A percentile compares a stretch with the other conserved stretches of the same genome.
phyloP scores from a whole-genome alignment of 2,329 filamentous ascomycete species.

The Microcera coccophila region DNA sequence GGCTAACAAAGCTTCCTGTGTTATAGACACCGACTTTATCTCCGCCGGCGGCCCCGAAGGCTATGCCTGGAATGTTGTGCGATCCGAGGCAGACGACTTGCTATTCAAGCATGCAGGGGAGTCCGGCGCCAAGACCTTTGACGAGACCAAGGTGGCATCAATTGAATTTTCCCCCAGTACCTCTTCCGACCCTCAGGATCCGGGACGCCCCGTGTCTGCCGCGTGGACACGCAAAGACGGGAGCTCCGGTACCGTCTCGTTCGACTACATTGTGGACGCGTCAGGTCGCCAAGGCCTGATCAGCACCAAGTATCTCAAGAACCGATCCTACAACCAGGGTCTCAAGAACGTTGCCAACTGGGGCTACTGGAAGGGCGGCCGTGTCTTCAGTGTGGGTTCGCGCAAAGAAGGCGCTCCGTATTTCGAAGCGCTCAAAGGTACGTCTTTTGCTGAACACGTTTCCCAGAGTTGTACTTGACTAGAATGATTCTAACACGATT shows the following conservation, averaged over 20 bases:
- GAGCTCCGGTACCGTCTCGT: constrained; percentile 37
- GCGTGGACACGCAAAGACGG: constrained; percentile 34
- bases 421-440: constrained; percentile 42
- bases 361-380: constrained; percentile 43
- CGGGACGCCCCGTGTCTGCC: constrained; percentile 34
- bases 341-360: constrained; percentile 49
- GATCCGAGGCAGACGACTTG: constrained; percentile 44
- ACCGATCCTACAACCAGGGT: constrained; percentile 42
- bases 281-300: constrained; percentile 43
- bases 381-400: constrained; percentile 33
- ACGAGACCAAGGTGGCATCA: constrained; percentile 34
- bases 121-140: constrained; percentile 39
- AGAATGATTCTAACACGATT: background rate
- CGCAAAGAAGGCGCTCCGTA: constrained; percentile 35
- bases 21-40: constrained; percentile 40
- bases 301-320: constrained; percentile 47
- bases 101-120: constrained; percentile 41
- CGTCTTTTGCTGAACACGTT: too few relatives aligned
- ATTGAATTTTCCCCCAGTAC: constrained; percentile 29
- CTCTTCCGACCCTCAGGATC: constrained; percentile 8
- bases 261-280: constrained; percentile 48
- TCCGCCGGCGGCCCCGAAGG: constrained; percentile 35
- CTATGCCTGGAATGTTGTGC: constrained; percentile 45
- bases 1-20: too few relatives aligned
- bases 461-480: background rate